Conservation (phyloP, 179 eudicot genomes). For the Corrigiola litoralis region DNA sequence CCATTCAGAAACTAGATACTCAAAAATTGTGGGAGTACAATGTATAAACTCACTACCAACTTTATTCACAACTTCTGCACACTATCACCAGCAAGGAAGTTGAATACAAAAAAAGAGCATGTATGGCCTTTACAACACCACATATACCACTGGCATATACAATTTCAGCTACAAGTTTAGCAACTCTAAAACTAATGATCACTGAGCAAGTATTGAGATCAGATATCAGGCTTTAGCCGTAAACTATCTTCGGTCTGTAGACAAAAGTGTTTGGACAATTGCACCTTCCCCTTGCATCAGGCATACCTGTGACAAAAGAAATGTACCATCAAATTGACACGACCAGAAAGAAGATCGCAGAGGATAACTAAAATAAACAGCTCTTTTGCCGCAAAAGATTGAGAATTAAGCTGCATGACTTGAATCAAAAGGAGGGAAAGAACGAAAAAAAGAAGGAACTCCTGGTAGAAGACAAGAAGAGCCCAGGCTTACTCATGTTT, state of each 20-base stretch:
- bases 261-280: constrained; percentile 37
- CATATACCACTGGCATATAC: constrained; percentile 19
- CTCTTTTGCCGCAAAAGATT: neutral
- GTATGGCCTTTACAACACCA: neutral
- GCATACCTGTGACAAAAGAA: constrained; percentile 43
- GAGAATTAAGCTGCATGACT: constrained; percentile 1
- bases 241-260: constrained; percentile 36
- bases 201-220: neutral
- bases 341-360: constrained; percentile 11
- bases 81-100: constrained; percentile 1
- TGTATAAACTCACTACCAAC: neutral
- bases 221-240: constrained; percentile 15
- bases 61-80: neutral
- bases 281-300: constrained; percentile 45
- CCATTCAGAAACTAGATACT: constrained; percentile 15
- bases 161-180: neutral
- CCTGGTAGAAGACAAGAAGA: neutral
- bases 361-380: neutral
- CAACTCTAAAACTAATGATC: neutral
- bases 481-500: neutral
- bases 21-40: constrained; percentile 1
- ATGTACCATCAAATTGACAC: constrained; percentile 44
- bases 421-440: neutral
- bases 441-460: too few relatives aligned
- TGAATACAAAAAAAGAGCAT: constrained; percentile 13